phyloP scores from a whole-genome alignment of 116 monocot species.

The Zostera marina region DNA sequence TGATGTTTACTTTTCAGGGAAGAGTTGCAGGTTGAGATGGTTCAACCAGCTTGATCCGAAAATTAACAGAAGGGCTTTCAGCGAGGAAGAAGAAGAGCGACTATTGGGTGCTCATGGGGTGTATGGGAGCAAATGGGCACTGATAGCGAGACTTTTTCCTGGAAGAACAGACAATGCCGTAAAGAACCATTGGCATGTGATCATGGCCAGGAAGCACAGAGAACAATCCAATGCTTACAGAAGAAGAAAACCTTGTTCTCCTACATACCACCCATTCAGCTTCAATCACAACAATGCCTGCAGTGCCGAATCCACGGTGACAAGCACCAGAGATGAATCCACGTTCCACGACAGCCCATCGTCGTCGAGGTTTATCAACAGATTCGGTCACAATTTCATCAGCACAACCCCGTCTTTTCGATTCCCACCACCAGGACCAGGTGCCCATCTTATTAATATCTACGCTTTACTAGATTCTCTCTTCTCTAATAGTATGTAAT shows the following conservation, averaged over 20 bases:
- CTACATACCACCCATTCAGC: not conserved
- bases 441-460: not conserved
- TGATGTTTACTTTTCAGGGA: conserved; percentile 20
- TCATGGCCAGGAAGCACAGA: conserved; percentile 58
- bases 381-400: not conserved
- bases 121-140: conserved; percentile 67
- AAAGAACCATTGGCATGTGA: conserved; percentile 76
- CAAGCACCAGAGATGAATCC: conserved; percentile 3
- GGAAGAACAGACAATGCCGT: conserved; percentile 74
- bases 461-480: not conserved
- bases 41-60: conserved; percentile 79
- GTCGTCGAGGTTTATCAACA: not conserved
- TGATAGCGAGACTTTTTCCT: conserved; percentile 53
- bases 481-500: not conserved
- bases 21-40: conserved; percentile 74
- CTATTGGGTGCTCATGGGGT: conserved; percentile 43
- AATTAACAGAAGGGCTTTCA: conserved; percentile 61
- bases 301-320: not conserved
- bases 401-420: not conserved
- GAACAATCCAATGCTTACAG: conserved; percentile 27
- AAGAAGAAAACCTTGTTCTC: conserved; percentile 19
- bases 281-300: not conserved
- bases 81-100: conserved; percentile 55
- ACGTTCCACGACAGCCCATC: not conserved
- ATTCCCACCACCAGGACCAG: not conserved